Conservation (phyloP, 805 yeast species). For the Starmerella stigmatis region DNA sequence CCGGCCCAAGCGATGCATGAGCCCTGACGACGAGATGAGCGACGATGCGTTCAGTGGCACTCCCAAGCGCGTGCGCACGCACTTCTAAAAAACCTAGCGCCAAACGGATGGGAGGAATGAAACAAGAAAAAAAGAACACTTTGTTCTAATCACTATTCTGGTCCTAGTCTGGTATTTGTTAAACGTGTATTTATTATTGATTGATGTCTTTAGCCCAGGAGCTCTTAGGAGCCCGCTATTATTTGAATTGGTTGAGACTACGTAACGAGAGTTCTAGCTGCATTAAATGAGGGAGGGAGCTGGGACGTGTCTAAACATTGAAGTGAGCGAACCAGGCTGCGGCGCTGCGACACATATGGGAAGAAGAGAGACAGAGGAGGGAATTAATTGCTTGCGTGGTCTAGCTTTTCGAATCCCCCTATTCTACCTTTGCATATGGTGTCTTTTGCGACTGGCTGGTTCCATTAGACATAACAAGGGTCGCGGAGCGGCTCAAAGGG, state of each 20-base stretch:
- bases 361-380: background rate
- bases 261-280: conserved; percentile 6
- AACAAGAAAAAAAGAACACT: no score
- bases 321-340: background rate
- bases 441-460: no score
- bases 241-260: background rate
- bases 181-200: no score
- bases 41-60: background rate
- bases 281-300: background rate
- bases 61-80: conserved; percentile 13
- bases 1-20: conserved; percentile 21
- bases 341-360: background rate
- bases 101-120: no score
- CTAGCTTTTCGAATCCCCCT: background rate
- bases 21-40: conserved; percentile 5
- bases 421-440: no score
- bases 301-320: background rate
- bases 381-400: background rate
- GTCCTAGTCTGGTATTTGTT: no score
- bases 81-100: no score
- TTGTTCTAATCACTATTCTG: no score
- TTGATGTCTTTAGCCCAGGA: no score
- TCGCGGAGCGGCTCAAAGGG: conserved; percentile 5
- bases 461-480: conserved; percentile 1
- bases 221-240: no score